Base-by-base conservation (phyloP, 768 basidiomycete genomes). In the Leccinellum rugosiceps region DNA sequence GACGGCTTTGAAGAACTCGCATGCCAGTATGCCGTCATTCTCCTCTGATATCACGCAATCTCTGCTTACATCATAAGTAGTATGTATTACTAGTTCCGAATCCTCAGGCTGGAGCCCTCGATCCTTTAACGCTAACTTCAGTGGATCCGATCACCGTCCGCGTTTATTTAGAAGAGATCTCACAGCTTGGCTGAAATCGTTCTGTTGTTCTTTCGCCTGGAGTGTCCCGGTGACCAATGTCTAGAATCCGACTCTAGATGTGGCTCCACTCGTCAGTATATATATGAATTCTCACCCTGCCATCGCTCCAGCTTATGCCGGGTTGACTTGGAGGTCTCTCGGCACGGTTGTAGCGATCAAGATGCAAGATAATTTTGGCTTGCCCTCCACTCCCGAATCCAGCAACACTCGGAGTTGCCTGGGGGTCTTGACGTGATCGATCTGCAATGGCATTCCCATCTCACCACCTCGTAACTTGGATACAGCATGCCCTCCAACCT, bases 161-260 rank as follows among this genome's bases (percentile, higher is more conserved):
- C 28, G 28, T 6, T 28, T 28, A 28, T 6, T 6, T 28, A 6
- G 28, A 28, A 28, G 28, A 7, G 28, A 6, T 28, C 28, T 28
- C 6, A 28, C 28, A 28, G 28, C 28, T 28, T 28, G 28, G 6
- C 28, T 28, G 4, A 3, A 28, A 25, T 25, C 28, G 28, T 3
- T 28, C 28, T 28, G 28, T 7, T 28, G 28, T 28, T 28, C 28
- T 28, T 28, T 28, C 26, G 26, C 26, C 28, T 28, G 6, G 28
- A 41, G 38, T 32, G 11, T 41, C 38, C n/a, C 17, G 9, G 38
- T 41, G 38, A 41, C 38, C 4, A n/a, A n/a, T n/a, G 9, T n/a
- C n/a, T 41, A 14, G 38, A 41, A 0, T n/a, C 0, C 2, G 9
- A 0, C 15, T n/a, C 28, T 28, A 3, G 3, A n/a, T n/a, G 38